Percentiles rank a stretch among this genome's conserved stretches.
Evolutionary conservation across 2,329 filamentous ascomycete genomes (phyloP).

Genomic region (Pyricularia grisea): DNA sequence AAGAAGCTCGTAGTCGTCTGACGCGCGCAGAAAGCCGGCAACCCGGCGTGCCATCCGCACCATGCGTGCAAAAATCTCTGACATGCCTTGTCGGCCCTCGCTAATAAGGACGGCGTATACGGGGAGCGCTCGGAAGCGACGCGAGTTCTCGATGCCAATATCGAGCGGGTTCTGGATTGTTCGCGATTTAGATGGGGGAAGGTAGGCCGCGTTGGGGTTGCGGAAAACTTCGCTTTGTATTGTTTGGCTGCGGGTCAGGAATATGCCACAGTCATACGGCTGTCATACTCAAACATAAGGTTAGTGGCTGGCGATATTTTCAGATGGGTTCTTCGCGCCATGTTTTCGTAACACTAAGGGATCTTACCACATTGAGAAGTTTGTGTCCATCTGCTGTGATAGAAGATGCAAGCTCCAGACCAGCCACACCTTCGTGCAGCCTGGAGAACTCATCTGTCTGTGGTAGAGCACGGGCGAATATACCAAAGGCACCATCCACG

Average conservation of each 20-base stretch:
- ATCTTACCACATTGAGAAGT: slow-evolving; percentile 70
- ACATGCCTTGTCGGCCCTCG: slow-evolving; percentile 62
- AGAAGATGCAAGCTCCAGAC: slow-evolving; percentile 75
- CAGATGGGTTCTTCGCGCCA: neutral
- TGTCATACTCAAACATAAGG: slow-evolving; percentile 15
- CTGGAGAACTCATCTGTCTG: slow-evolving; percentile 43
- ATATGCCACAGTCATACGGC: slow-evolving; percentile 89
- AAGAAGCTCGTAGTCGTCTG: slow-evolving; percentile 57
- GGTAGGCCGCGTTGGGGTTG: slow-evolving; percentile 81
- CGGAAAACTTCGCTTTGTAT: slow-evolving; percentile 58
- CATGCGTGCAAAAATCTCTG: slow-evolving; percentile 62
- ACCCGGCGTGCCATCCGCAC: slow-evolving; percentile 61
- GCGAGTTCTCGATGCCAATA: slow-evolving; percentile 82
- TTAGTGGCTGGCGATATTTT: slow-evolving; percentile 1
- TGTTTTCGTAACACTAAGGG: neutral
- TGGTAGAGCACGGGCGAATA: slow-evolving; percentile 63
- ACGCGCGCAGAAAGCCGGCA: slow-evolving; percentile 51
- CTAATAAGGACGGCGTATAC: slow-evolving; percentile 72
- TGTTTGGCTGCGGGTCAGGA: slow-evolving; percentile 59
- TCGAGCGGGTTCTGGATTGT: slow-evolving; percentile 73
- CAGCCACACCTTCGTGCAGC: slow-evolving; percentile 42
- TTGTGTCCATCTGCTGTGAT: slow-evolving; percentile 86
- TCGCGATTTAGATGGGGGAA: slow-evolving; percentile 31
- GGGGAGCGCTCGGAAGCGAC: slow-evolving; percentile 83
- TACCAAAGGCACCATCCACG: slow-evolving; percentile 82